Percentiles rank a stretch among this genome's conserved stretches.
These are phyloP conservation scores for Fomitopsis schrenkii DNA, from an alignment of 1,284 basidiomycete species.

Conservation along the genomic window DNA sequence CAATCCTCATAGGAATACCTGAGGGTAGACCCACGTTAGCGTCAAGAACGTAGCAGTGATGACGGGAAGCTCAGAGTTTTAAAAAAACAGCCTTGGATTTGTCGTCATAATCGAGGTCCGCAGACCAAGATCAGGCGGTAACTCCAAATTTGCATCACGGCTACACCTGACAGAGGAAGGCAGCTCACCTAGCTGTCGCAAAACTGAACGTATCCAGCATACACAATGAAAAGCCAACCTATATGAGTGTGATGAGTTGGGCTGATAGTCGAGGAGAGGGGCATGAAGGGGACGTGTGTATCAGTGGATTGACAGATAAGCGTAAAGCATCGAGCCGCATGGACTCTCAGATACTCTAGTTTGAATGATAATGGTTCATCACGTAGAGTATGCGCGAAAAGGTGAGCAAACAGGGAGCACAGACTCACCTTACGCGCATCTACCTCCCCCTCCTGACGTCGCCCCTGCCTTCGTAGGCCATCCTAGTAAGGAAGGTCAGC, in stretches of 20 bases:
- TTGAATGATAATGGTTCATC: conserved; percentile 70
- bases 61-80: conserved; percentile 39
- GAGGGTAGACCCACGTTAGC: not conserved
- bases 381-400: conserved; percentile 11
- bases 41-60: not conserved
- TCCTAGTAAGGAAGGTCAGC: not conserved
- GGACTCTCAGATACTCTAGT: conserved; percentile 85
- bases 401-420: conserved; percentile 1
- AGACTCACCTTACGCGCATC: conserved; percentile 7
- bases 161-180: not conserved
- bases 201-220: not conserved
- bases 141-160: conserved; percentile 49
- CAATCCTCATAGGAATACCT: not conserved
- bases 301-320: conserved; percentile 66
- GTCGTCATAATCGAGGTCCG: conserved; percentile 47
- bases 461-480: not conserved
- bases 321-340: conserved; percentile 58
- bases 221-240: no score
- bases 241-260: no score
- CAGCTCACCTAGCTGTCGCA: not conserved
- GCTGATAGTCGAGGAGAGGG: no score
- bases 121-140: conserved; percentile 66
- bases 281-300: no score
- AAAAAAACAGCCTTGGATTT: conserved; percentile 76
- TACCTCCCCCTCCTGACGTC: not conserved